These are phyloP conservation scores for Globisporangium ultimum DNA, from an alignment of 352 stramenopile genomes.

Conservation along the genomic window DNA sequence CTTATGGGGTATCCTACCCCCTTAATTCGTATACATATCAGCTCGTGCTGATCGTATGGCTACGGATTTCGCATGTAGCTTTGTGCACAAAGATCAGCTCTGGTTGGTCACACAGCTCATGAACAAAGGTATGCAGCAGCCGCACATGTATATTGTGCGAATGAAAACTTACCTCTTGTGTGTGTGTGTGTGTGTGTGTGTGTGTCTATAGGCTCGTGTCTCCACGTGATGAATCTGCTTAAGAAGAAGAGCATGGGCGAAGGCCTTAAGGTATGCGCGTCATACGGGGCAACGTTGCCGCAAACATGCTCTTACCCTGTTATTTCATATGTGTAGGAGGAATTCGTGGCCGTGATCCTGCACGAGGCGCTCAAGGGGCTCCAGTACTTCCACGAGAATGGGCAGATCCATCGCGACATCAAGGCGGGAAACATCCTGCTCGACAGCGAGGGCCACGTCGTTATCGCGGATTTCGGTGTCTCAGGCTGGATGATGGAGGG, in stretches of 20 bases:
- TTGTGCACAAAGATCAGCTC: conserved; percentile 96
- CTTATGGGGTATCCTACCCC: too few species aligned
- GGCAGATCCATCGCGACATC: conserved; percentile 98
- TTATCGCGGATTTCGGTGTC: conserved; percentile 99
- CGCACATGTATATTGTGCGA: conserved; percentile 6
- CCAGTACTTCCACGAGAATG: conserved; percentile 99
- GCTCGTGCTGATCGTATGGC: not conserved
- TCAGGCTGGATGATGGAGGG: conserved; percentile 97
- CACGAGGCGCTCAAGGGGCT: conserved; percentile 96
- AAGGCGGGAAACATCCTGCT: conserved; percentile 98
- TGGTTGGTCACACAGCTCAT: conserved; percentile 99
- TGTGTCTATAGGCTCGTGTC: conserved; percentile 74
- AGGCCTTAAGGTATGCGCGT: conserved; percentile 53
- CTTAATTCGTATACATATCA: too few species aligned
- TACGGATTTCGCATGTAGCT: conserved; percentile 39
- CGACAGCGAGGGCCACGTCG: conserved; percentile 91
- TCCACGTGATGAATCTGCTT: conserved; percentile 96
- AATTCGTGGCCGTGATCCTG: conserved; percentile 97
- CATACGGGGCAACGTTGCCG: not conserved
- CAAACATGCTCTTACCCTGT: not conserved
- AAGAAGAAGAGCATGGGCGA: conserved; percentile 90
- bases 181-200: not conserved
- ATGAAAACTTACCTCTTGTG: not conserved
- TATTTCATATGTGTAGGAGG: conserved; percentile 52
- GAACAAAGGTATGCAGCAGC: conserved; percentile 87